Evolutionary conservation across 2,329 filamentous ascomycete species (phyloP).

Genomic region (Trichophyton equinum): DNA sequence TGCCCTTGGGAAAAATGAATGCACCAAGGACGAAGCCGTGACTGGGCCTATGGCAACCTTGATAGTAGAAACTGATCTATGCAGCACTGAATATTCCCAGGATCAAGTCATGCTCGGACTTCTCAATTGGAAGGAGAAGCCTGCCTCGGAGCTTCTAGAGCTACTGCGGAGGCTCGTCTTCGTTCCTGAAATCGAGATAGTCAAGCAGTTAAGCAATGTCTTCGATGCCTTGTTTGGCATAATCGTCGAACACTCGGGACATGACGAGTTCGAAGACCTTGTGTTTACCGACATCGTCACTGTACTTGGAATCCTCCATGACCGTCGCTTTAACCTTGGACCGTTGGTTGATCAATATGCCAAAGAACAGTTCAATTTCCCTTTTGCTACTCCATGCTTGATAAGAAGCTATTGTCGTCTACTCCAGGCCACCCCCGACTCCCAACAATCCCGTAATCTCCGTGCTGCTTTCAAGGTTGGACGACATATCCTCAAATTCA

Average conservation of each 20-base stretch:
- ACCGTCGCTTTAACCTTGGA: constrained; percentile 81
- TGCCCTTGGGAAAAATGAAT: constrained; percentile 51
- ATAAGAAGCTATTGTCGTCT: constrained; percentile 77
- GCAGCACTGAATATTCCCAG: constrained; percentile 89
- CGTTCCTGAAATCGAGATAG: constrained; percentile 92
- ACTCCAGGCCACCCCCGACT: constrained; percentile 68
- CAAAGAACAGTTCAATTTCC: constrained; percentile 79
- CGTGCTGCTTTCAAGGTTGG: constrained; percentile 92
- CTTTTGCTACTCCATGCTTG: constrained; percentile 78
- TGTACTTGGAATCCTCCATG: constrained; percentile 84
- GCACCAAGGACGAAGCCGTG: constrained; percentile 57
- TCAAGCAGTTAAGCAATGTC: constrained; percentile 81
- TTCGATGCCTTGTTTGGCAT: constrained; percentile 87
- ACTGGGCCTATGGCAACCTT: constrained; percentile 72
- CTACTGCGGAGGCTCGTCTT: constrained; percentile 77
- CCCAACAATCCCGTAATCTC: constrained; percentile 69
- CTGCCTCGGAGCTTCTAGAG: constrained; percentile 57
- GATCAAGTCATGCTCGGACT: constrained; percentile 75
- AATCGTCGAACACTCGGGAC: constrained; percentile 77
- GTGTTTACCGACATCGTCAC: constrained; percentile 83
- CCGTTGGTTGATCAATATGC: constrained; percentile 88
- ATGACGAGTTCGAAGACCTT: constrained; percentile 82
- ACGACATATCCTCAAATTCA: constrained; percentile 84
- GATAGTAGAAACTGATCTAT: constrained; percentile 70
- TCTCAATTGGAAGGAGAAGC: constrained; percentile 70